Evolutionary conservation across 352 stramenopile species (phyloP).

Genomic region (Pythium dissotocum): DNA sequence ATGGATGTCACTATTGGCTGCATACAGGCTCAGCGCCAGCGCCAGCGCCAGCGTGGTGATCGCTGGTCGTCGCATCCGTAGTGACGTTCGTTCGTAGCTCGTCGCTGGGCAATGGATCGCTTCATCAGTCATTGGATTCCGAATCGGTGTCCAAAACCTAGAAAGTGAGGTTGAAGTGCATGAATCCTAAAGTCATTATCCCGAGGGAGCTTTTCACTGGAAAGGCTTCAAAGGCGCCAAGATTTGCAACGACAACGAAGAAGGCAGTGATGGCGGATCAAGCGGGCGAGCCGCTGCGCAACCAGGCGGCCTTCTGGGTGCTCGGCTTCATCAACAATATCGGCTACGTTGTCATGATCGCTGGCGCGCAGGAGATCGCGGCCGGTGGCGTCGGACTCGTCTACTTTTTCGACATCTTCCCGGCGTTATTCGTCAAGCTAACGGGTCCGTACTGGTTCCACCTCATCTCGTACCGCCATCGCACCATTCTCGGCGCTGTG

Average conservation of each 20-base stretch:
- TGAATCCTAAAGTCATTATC: not conserved
- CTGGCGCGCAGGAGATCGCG: conserved; percentile 91
- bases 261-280: not conserved
- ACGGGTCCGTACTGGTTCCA: conserved; percentile 95
- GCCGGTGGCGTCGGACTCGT: conserved; percentile 90
- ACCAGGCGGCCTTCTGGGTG: conserved; percentile 88
- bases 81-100: not conserved
- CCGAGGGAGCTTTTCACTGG: not conserved
- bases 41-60: not conserved
- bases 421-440: conserved; percentile 87
- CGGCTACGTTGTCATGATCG: conserved; percentile 95
- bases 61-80: not conserved
- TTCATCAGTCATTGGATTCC: not conserved
- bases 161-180: conserved; percentile 21
- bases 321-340: conserved; percentile 94
- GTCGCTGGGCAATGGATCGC: not conserved
- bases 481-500: conserved; percentile 66
- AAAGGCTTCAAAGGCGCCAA: not conserved
- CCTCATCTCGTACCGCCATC: conserved; percentile 83
- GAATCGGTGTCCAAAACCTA: conserved; percentile 20
- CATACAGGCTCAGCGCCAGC: not conserved
- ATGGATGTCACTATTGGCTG: not conserved
- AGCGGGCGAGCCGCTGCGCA: conserved; percentile 45
- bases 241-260: not conserved
- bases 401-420: conserved; percentile 92